These are phyloP conservation scores for Hirsutella thompsonii DNA, from an alignment of 2,329 filamentous ascomycete genomes.

Conservation along the genomic window DNA sequence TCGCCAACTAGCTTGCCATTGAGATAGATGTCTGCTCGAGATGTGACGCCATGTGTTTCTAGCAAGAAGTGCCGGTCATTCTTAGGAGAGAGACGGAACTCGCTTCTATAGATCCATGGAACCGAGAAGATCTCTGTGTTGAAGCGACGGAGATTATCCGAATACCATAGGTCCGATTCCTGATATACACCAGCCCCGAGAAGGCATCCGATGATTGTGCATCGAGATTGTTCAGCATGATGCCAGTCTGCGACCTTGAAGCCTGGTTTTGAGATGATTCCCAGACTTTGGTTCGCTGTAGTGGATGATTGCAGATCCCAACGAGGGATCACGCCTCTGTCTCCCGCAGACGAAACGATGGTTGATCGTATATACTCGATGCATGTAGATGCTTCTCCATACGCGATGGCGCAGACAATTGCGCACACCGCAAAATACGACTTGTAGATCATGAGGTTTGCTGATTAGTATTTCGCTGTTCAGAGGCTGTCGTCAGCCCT, in stretches of 20 bases:
- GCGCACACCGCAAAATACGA: too few species aligned
- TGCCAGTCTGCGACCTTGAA: conserved; percentile 38
- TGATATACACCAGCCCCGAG: conserved; percentile 37
- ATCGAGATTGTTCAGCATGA: conserved; percentile 28
- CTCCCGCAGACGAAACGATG: conserved; percentile 13
- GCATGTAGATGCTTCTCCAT: too few species aligned
- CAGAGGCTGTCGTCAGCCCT: too few species aligned
- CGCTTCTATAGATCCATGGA: conserved; percentile 46
- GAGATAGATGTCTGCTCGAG: conserved; percentile 45
- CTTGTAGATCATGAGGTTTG: too few species aligned
- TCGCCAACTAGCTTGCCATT: conserved; percentile 41
- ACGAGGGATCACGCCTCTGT: conserved; percentile 20
- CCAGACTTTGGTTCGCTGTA: conserved; percentile 19
- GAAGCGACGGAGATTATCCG: conserved; percentile 29
- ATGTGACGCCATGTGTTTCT: conserved; percentile 45
- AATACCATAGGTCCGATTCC: conserved; percentile 42
- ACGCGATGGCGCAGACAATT: too few species aligned
- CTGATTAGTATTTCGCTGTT: too few species aligned
- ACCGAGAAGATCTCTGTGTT: conserved; percentile 33
- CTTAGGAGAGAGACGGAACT: conserved; percentile 27
- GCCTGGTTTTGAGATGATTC: conserved; percentile 26
- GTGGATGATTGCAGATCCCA: conserved; percentile 38
- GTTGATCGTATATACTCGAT: background rate
- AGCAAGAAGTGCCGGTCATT: conserved; percentile 33
- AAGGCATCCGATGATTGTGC: conserved; percentile 44